Base-by-base conservation (phyloP, 306 rosid species). In the Abrus precatorius region DNA sequence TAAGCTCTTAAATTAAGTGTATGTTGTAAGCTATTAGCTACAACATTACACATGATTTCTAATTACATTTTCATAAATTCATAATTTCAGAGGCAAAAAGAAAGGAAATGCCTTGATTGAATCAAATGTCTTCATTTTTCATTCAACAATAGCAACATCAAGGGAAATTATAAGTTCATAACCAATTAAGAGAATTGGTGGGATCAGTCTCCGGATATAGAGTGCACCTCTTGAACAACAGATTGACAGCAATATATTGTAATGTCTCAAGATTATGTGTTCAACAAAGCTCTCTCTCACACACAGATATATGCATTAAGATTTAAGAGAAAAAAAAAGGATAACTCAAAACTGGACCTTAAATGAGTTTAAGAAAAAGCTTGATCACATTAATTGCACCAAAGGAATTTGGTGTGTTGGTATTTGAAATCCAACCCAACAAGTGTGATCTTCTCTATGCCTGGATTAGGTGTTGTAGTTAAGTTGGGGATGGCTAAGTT, bases 171-270 rank as follows among this genome's bases (percentile, higher is more conserved):
- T 20, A 13, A 61, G 34, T 36, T 34, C 44, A 55, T 54, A 66
- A 53, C 56, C 68, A 66, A 56, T 5, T 36, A 7, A 65, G 28
- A 52, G 34, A 43, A 12, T 66, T 28, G 61, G 68, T 6, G 40
- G 52, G 52, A 27, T 66, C 64, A 63, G 11, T 27, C 3, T 27
- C 30, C 6, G 50, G 80, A 44, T 7, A 63, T 20, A 6, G 69
- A 29, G n/a, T 45, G 28, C 52, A 54, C 29, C 62, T 48, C 34
- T 5, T 33, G 63, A 53, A 48, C 61, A 75, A 75, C 40, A 75
- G 29, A 48, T 33, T 9, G 50, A 34, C 14, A 7, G 1, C 13
- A 48, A 48, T 76, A 11, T 38, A 20, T 32, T 61, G 20, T 5
- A 47, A 7, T 4, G 41, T 32, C 47, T 61, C 43, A 47, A 60